Evolutionary conservation across 768 basidiomycete genomes (phyloP).

Genomic region (Psilocybe azurescens): DNA sequence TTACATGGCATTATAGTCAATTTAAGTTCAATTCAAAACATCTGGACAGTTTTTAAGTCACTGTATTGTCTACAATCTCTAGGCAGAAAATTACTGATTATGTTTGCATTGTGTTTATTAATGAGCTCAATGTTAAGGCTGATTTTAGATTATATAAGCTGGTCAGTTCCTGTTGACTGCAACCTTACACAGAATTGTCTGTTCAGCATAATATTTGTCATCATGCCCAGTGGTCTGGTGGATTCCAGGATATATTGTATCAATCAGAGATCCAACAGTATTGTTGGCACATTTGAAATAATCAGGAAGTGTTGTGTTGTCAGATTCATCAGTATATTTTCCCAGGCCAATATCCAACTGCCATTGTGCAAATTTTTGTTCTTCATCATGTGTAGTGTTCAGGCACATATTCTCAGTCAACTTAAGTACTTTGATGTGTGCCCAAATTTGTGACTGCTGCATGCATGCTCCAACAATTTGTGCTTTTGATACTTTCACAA

Average conservation of each 20-base stretch:
- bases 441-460: too few species aligned
- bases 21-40: too few species aligned
- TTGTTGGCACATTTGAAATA: slow-evolving; percentile 21
- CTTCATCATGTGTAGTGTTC: slow-evolving; percentile 27
- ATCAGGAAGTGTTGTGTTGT: slow-evolving; percentile 11
- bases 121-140: too few species aligned
- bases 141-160: too few species aligned
- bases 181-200: slow-evolving; percentile 34
- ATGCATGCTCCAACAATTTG: too few species aligned
- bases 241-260: slow-evolving; percentile 5
- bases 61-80: too few species aligned
- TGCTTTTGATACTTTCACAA: too few species aligned
- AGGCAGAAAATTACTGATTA: too few species aligned
- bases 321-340: slow-evolving; percentile 3
- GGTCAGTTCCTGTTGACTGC: too few species aligned
- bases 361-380: slow-evolving; percentile 37
- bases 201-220: slow-evolving; percentile 32
- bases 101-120: too few species aligned
- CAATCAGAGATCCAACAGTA: not conserved
- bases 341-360: slow-evolving; percentile 35
- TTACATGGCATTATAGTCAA: too few species aligned
- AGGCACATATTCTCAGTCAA: slow-evolving; percentile 49
- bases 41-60: too few species aligned
- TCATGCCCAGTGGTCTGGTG: not conserved
- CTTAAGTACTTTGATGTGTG: slow-evolving; percentile 39